Evolutionary conservation across 768 basidiomycete genomes (phyloP).

Genomic region (Boletales sp.): DNA sequence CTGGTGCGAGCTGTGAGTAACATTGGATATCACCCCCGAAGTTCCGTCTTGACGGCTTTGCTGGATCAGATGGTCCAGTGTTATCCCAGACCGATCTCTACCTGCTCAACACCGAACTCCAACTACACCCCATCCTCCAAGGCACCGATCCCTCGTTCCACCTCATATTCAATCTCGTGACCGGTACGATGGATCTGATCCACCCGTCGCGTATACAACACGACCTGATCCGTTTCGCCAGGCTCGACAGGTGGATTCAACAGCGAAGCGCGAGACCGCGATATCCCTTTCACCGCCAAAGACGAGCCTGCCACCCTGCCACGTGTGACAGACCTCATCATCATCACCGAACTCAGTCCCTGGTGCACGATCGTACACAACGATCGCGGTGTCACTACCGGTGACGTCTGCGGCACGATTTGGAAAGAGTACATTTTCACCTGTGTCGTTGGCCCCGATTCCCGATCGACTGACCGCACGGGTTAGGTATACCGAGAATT

Average conservation of each 20-base stretch:
- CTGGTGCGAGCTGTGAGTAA: conserved; percentile 35
- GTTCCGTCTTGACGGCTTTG: neutral
- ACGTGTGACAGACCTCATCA: conserved; percentile 53
- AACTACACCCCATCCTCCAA: conserved; percentile 70
- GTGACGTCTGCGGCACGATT: conserved; percentile 67
- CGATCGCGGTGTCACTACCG: conserved; percentile 68
- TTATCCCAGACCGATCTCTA: conserved; percentile 80
- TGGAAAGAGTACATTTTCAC: conserved; percentile 65
- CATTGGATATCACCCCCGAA: neutral
- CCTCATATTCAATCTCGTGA: conserved; percentile 68
- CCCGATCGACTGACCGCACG: conserved; percentile 9
- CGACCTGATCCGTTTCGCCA: conserved; percentile 13
- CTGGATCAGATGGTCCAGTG: conserved; percentile 65
- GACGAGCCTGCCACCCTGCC: conserved; percentile 71
- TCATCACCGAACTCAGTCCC: conserved; percentile 61
- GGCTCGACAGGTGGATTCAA: conserved; percentile 65
- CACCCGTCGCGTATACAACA: neutral
- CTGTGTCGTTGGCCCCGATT: neutral
- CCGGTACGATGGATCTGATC: conserved; percentile 40
- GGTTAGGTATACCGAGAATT: conserved; percentile 63
- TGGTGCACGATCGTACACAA: conserved; percentile 80
- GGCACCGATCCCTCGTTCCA: conserved; percentile 48
- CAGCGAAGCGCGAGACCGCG: conserved; percentile 52
- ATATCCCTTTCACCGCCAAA: conserved; percentile 50
- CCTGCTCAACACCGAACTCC: conserved; percentile 64